Conservation (phyloP, 345 rosid genomes). For the Mercurialis annua region DNA sequence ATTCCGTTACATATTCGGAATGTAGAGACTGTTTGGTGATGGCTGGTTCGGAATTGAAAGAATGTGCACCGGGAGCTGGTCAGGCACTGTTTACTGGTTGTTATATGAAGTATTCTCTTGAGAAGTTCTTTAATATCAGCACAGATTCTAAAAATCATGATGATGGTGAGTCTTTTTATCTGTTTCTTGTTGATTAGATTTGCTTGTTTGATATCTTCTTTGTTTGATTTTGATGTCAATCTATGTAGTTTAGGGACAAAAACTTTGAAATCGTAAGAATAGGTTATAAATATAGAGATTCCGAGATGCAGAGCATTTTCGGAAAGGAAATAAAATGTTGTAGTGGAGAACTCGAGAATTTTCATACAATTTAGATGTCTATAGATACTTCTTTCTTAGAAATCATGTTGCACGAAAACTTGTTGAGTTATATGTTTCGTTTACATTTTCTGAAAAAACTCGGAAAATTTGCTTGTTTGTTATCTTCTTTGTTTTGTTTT, state of each 20-base stretch:
- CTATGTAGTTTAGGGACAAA: no score
- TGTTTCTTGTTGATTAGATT: no score
- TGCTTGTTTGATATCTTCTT: neutral
- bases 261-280: no score
- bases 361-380: no score
- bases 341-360: no score
- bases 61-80: constrained; percentile 43
- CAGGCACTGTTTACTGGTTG: constrained; percentile 66
- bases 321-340: no score
- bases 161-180: constrained; percentile 15
- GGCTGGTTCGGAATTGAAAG: constrained; percentile 38
- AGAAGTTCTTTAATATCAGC: constrained; percentile 34
- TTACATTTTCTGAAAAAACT: no score
- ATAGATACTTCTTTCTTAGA: no score
- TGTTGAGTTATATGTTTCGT: no score
- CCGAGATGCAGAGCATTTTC: no score
- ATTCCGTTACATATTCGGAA: constrained; percentile 31
- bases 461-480: neutral
- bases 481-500: neutral
- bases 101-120: constrained; percentile 50
- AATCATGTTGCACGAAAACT: no score
- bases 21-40: constrained; percentile 50
- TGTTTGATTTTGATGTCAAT: neutral
- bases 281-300: no score
- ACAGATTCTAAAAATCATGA: neutral